Conservation (phyloP, 192 early-diverging fungal species). For the Tieghemiomyces parasiticus region DNA sequence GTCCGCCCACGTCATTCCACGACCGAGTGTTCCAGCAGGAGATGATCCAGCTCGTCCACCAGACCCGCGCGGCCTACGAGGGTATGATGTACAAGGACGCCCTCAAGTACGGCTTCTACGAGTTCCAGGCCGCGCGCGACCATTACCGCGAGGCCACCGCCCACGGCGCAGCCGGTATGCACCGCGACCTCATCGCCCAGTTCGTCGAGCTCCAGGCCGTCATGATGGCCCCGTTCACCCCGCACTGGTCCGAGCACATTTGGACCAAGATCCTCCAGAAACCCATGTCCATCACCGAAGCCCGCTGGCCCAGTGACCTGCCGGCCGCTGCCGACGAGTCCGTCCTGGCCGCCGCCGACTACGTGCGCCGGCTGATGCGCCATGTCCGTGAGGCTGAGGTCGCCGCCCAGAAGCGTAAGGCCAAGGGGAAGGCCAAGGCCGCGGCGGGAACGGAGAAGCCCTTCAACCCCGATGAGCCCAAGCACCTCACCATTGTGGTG, state of each 20-base stretch:
- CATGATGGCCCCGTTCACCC: conserved; percentile 71
- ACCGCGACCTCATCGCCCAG: conserved; percentile 62
- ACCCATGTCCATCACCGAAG: conserved; percentile 46
- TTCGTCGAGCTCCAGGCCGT: conserved; percentile 79
- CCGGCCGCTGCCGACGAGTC: conserved; percentile 46
- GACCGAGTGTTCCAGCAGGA: conserved; percentile 88
- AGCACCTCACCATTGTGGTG: conserved; percentile 63
- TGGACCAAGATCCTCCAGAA: conserved; percentile 74
- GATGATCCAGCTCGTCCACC: conserved; percentile 57
- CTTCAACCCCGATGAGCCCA: conserved; percentile 42
- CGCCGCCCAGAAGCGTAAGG: conserved; percentile 60
- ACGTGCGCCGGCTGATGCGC: conserved; percentile 58
- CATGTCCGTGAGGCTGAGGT: conserved; percentile 69
- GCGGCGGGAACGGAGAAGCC: conserved; percentile 13
- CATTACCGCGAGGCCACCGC: conserved; percentile 74
- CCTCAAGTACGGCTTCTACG: conserved; percentile 80
- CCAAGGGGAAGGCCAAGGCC: conserved; percentile 41
- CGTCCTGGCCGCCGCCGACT: conserved; percentile 59
- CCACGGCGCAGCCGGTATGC: conserved; percentile 54
- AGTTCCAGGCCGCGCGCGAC: conserved; percentile 71
- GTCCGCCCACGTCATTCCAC: conserved; percentile 43
- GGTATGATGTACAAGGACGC: conserved; percentile 83
- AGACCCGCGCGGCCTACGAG: conserved; percentile 56
- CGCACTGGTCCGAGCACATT: conserved; percentile 90
- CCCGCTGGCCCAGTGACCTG: conserved; percentile 39